Conservation (phyloP, 2,329 filamentous ascomycete genomes). For the Clonostachys sp. region DNA sequence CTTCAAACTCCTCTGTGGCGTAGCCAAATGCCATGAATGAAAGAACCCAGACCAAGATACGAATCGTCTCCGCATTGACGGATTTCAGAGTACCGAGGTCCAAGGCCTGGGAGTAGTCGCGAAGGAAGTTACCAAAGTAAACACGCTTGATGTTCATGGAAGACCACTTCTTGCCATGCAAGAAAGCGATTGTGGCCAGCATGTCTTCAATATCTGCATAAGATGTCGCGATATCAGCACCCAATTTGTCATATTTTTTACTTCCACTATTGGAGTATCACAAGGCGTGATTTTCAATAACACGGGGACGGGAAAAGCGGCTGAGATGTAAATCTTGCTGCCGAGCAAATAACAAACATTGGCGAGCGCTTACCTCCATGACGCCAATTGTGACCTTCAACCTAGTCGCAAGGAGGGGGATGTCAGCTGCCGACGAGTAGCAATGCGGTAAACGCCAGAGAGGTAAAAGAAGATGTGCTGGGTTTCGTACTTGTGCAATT, state of each 20-base stretch:
- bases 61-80: slow-evolving; percentile 72
- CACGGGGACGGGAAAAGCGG: too few species aligned
- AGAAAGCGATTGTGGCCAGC: slow-evolving; percentile 71
- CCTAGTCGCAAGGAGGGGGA: slow-evolving; percentile 24
- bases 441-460: background rate
- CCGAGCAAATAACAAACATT: too few species aligned
- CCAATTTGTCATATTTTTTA: too few species aligned
- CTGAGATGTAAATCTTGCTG: background rate
- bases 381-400: slow-evolving; percentile 66
- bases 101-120: slow-evolving; percentile 81
- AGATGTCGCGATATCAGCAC: too few species aligned
- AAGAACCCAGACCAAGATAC: slow-evolving; percentile 76
- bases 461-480: slow-evolving; percentile 3
- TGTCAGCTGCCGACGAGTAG: background rate
- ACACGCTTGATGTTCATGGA: slow-evolving; percentile 72
- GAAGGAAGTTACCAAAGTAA: slow-evolving; percentile 84
- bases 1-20: slow-evolving; percentile 81
- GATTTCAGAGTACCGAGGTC: slow-evolving; percentile 77
- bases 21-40: slow-evolving; percentile 81
- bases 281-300: background rate
- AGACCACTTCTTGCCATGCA: slow-evolving; percentile 82
- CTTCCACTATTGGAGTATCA: too few species aligned
- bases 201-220: slow-evolving; percentile 71
- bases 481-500: slow-evolving; percentile 39
- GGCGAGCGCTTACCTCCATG: slow-evolving; percentile 48